Evolutionary conservation across 257 asterid species (phyloP).

Genomic region (Verbena officinalis): DNA sequence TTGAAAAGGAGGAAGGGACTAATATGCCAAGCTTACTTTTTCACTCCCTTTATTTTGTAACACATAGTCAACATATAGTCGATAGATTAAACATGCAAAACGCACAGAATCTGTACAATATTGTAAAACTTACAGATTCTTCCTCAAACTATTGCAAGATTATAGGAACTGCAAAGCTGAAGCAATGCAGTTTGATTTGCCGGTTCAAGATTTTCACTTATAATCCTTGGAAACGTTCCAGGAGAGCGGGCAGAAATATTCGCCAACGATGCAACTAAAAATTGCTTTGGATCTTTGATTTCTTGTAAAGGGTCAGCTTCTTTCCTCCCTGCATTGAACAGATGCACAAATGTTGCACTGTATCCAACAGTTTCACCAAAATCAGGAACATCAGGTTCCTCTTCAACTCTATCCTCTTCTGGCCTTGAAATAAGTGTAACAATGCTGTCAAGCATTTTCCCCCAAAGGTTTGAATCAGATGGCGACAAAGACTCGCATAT

Average conservation of each 20-base stretch:
- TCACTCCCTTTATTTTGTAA: background rate
- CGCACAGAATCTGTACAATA: background rate
- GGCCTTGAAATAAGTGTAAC: conserved; percentile 84
- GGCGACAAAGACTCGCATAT: conserved; percentile 67
- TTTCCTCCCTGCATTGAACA: conserved; percentile 82
- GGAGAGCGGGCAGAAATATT: conserved; percentile 70
- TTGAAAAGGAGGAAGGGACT: background rate
- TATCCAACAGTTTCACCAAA: conserved; percentile 81
- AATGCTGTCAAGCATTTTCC: conserved; percentile 84
- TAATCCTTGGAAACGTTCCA: conserved; percentile 61
- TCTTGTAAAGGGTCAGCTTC: conserved; percentile 88
- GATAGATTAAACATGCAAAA: background rate
- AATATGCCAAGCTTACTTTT: background rate
- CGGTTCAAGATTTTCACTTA: conserved; percentile 62
- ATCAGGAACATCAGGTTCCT: conserved; percentile 85
- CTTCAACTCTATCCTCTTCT: conserved; percentile 77
- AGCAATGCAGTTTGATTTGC: conserved; percentile 78
- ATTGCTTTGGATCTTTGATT: conserved; percentile 84
- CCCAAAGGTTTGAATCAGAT: conserved; percentile 71
- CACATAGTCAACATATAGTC: background rate
- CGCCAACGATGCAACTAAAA: conserved; percentile 68
- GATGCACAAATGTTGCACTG: conserved; percentile 69
- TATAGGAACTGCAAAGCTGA: conserved; percentile 72
- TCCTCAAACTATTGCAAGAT: conserved; percentile 59
- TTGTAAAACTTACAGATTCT: conserved; percentile 38